Conservation (phyloP, 345 rosid genomes). For the Lumnitzera littorea region DNA sequence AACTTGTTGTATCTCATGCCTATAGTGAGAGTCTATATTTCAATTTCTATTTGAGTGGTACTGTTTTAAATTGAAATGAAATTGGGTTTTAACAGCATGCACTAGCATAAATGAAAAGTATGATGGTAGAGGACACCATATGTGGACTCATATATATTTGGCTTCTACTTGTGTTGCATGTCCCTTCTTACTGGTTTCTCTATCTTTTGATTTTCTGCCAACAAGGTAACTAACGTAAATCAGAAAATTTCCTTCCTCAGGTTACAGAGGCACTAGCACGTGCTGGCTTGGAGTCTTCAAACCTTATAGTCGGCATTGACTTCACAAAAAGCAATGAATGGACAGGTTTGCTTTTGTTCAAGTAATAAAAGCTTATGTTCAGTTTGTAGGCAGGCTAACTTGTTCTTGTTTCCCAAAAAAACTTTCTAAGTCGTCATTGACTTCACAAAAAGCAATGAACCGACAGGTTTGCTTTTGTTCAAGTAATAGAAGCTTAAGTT, state of each 20-base stretch:
- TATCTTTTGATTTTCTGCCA: neutral
- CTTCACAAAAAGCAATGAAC: conserved; percentile 80
- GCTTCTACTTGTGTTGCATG: no score
- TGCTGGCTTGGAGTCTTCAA: conserved; percentile 72
- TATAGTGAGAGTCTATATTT: no score
- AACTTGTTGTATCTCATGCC: no score
- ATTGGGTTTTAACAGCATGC: no score
- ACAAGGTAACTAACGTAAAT: neutral
- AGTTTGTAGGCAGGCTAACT: conserved; percentile 1
- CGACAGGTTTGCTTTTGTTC: conserved; percentile 49
- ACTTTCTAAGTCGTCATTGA: conserved; percentile 45
- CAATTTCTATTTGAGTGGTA: no score
- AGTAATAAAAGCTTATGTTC: neutral
- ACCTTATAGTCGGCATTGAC: conserved; percentile 77
- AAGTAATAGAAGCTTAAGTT: neutral
- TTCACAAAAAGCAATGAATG: conserved; percentile 85
- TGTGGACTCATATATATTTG: no score
- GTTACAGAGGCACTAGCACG: conserved; percentile 56
- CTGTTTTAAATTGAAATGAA: no score
- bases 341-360: conserved; percentile 43
- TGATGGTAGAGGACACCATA: no score
- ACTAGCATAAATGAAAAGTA: no score
- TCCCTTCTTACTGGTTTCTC: no score
- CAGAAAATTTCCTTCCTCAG: conserved; percentile 15
- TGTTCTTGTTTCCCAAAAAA: neutral